Evolutionary conservation across 2,329 filamentous ascomycete species (phyloP), one percentile per base, ranked within the genome.

Genomic region (Trichoderma sp.): DNA sequence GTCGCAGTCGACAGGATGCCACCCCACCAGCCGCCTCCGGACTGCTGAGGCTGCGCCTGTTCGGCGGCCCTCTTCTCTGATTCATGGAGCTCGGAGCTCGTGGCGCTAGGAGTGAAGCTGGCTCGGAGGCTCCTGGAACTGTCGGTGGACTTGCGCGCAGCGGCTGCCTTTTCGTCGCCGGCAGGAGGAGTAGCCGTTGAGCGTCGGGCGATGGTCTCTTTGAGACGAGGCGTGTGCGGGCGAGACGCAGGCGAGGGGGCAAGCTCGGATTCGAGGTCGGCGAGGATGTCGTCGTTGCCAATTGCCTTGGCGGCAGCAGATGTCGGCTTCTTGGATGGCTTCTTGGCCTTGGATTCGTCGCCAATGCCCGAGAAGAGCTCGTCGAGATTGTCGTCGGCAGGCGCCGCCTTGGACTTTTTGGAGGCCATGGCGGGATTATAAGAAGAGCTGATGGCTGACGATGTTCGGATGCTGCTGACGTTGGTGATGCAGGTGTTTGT

Each of bases 21-120:
- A 78, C 94, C 94, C 93, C 94, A 97, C 92, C 94, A 97, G 70
- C 94, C 92, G 74, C 93, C 93, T 73, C 92, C 89, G 43, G 75
- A 60, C 28, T 76, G 74, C 71, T 78, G 78, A 64, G 51, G 7
- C 56, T 58, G 56, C 18, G 56, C 18, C 28, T 88, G 84, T 71
- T 86, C 84, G 60, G 81, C 79, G 4, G 83, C 74, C 26, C 82
- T 87, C 81, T 85, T 89, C 77, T 89, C 88, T 39, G 82, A 78
- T 74, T 90, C 88, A 71, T 88, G 87, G 7, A 87, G 84, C 73
- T 91, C 89, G 70, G 88, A 87, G 83, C 88, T 89, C 5, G 90
- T 89, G 34, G 88, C 89, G 75, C 89, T 91, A 11, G 91, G 89
- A 1, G 92, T 93, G 78, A 92, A 90, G 81, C 89, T 91, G 66